These are phyloP conservation scores for Blepharisma japonicum DNA, from an alignment of 73 alveolate genomes.

Conservation along the genomic window DNA sequence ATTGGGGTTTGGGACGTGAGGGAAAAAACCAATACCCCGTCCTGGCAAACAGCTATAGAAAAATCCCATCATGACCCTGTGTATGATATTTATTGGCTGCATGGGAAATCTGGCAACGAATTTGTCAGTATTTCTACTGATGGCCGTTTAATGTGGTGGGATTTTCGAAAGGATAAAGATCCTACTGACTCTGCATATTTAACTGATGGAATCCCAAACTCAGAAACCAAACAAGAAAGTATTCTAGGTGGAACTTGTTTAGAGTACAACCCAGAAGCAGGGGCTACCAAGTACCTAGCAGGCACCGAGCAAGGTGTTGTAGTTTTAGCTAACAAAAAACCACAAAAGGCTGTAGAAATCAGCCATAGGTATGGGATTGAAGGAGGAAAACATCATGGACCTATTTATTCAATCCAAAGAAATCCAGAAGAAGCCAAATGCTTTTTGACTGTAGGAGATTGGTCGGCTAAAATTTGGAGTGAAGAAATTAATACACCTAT, in stretches of 20 bases:
- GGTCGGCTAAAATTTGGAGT: slow-evolving; percentile 98
- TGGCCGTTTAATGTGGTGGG: slow-evolving; percentile 95
- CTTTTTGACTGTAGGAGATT: slow-evolving; percentile 97
- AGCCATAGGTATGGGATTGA: slow-evolving; percentile 87
- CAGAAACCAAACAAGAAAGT: slow-evolving; percentile 47
- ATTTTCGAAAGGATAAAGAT: slow-evolving; percentile 74
- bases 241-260: slow-evolving; percentile 88
- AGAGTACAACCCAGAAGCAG: slow-evolving; percentile 62
- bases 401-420: slow-evolving; percentile 87
- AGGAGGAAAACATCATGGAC: slow-evolving; percentile 98
- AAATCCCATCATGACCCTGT: slow-evolving; percentile 94
- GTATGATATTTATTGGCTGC: slow-evolving; percentile 87
- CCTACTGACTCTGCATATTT: slow-evolving; percentile 55
- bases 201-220: slow-evolving; percentile 42
- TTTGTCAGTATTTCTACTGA: slow-evolving; percentile 86
- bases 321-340: slow-evolving; percentile 89
- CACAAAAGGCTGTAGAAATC: slow-evolving; percentile 89
- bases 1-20: slow-evolving; percentile 83
- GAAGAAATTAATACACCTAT: slow-evolving; percentile 98
- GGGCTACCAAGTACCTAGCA: slow-evolving; percentile 87
- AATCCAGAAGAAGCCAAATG: slow-evolving; percentile 90
- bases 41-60: slow-evolving; percentile 68
- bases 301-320: slow-evolving; percentile 98
- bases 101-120: slow-evolving; percentile 83
- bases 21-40: slow-evolving; percentile 51